Evolutionary conservation across 768 basidiomycete genomes (phyloP), one percentile per base, ranked within the genome.

Genomic region (Mycena vulgaris): DNA sequence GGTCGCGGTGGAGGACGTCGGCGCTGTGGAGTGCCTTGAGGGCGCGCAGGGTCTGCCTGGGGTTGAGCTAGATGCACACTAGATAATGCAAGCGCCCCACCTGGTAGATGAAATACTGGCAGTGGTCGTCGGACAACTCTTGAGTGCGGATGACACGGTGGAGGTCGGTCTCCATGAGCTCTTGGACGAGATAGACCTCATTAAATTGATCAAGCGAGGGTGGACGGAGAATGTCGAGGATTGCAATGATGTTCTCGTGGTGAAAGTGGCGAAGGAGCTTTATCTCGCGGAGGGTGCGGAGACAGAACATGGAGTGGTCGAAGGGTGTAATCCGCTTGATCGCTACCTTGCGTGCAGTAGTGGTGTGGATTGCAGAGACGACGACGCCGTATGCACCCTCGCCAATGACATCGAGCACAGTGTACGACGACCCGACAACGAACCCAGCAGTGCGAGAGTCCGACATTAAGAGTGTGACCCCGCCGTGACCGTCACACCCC

Each of bases 101-200:
- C 87, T 98, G 97, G 80, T 99, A 99, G 73, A 97, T 92, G 78
- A 99, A 98, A 80, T 99, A 99, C 81, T 99, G 96, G 75, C 91
- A 93, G 78, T 98, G 97, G 78, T 98, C 96, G 78, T 99, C 97
- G 66, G 92, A 93, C 47, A 99, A 86, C 68, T 94, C 90, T 81
- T 99, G 97, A 0, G 98, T 97, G 28, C 95, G 88, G 75, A 99
- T 98, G 53, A 99, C 98, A 63, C 97, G 92, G 79, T 99, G 96
- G 74, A 99, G 84, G 83, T 99, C 97, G 0, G 95, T 97, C 82
- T 98, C 97, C 80, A 97, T 90, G 72, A 95, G 84, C 79, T 95
- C 94, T 80, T 87, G 86, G 39, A 87, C 82, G 62, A 85, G 86
- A 74, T 91, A 91, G 23, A 97, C 97, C 79, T 98, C 97, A 66